Base-by-base conservation (phyloP, 139 green algal genomes). In the Coccomyxa sp. region DNA sequence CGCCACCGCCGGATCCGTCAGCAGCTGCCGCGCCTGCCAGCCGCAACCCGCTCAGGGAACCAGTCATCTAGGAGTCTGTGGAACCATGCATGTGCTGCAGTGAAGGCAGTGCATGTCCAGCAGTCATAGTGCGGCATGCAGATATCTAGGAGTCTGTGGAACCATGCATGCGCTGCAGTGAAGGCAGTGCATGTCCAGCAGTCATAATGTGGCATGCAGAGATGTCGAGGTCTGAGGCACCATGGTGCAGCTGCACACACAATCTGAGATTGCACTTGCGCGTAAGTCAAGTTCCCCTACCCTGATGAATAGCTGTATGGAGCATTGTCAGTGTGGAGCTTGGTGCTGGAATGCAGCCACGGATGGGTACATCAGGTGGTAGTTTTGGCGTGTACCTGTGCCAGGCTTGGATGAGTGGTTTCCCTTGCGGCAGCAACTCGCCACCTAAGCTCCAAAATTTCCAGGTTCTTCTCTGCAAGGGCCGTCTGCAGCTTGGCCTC, bases 1-100 rank as follows among this genome's bases (percentile, higher is more conserved):
- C 25, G 89, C 86, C 23, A 96, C 83, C 3, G 90, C 92, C n/a
- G 93, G 93, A 67, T 96, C 93, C 79, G 95, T 86, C 81, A 95
- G 84, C 60, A 96, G 84, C 84, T 94, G 89, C 86, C 89, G 88
- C 67, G 92, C 87, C 85, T 94, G 88, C 13, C 28, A 58, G 25
- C 38, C 18, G 25, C 16, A 7, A 51, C 38, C 38, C 38, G 38
- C 38, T 51, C 38, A 51, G 38, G 38, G 7, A 11, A 51, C 3
- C 38, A 51, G 38, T 3, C 38, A 7, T 51, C 3, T 51, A 51
- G 38, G 38, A 51, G 63, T 51, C 81, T 77, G 31, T 30, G 16
- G 80, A 28, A 32, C 59, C 3, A 16, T 63, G 27, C 58, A 21
- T 63, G 13, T 16, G 31, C 60, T 30, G 66, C 66, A 74, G 66